Percentiles rank a stretch among this genome's conserved stretches.
Evolutionary conservation across 2,329 filamentous ascomycete species (phyloP).

Genomic region (Verticillium longisporum): DNA sequence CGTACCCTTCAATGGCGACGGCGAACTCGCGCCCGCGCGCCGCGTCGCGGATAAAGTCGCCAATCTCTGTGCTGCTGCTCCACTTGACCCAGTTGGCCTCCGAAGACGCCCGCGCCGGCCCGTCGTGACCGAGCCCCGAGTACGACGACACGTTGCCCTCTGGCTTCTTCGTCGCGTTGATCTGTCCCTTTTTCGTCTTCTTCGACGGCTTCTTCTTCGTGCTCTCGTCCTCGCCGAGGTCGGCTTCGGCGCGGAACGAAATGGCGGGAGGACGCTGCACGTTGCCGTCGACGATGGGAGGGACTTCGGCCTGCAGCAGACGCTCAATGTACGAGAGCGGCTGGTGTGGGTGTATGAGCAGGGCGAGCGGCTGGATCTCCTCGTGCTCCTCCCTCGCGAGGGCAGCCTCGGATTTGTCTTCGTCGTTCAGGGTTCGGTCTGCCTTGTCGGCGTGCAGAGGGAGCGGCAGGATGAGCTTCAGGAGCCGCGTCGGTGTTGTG

Average conservation of each 20-base stretch:
- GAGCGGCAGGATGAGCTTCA: conserved; percentile 75
- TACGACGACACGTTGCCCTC: conserved; percentile 57
- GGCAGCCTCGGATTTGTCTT: background rate
- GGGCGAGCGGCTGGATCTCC: conserved; percentile 70
- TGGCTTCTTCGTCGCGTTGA: conserved; percentile 7
- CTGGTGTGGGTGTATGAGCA: conserved; percentile 84
- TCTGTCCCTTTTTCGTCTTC: conserved; percentile 12
- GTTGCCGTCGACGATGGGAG: conserved; percentile 57
- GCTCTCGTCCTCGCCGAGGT: conserved; percentile 28
- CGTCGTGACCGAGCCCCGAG: conserved; percentile 62
- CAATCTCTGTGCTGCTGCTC: conserved; percentile 83
- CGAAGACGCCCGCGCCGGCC: conserved; percentile 27
- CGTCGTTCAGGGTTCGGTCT: background rate
- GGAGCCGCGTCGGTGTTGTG: conserved; percentile 71
- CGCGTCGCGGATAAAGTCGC: conserved; percentile 89
- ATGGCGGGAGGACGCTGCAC: conserved; percentile 66
- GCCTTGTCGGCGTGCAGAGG: conserved; percentile 23
- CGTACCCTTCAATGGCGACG: conserved; percentile 68
- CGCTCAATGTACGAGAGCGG: conserved; percentile 86
- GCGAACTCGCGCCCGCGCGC: conserved; percentile 79
- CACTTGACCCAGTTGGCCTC: conserved; percentile 68
- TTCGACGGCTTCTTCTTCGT: conserved; percentile 2
- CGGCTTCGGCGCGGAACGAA: conserved; percentile 72
- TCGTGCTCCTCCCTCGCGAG: conserved; percentile 21
- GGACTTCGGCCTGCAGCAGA: conserved; percentile 81